Evolutionary conservation across 2,329 filamentous ascomycete species (phyloP).

Genomic region (Trichoderma arundinaceum): DNA sequence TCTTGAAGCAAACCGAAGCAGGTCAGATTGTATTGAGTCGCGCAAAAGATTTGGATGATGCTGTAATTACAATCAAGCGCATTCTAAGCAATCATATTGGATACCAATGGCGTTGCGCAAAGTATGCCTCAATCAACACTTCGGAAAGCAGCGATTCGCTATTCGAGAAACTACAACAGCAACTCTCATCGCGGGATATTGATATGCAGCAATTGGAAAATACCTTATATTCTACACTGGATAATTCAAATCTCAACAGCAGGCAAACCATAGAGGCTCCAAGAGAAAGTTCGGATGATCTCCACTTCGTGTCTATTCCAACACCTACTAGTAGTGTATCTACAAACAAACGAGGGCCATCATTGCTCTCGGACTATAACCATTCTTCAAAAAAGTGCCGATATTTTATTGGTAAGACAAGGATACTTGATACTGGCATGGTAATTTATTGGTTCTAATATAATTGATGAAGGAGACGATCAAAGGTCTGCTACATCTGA

Average conservation of each 20-base stretch:
- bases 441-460: too few species aligned
- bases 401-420: too few species aligned
- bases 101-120: conserved; percentile 1
- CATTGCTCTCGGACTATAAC: too few species aligned
- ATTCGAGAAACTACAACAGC: neutral
- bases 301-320: neutral
- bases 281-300: neutral
- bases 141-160: neutral
- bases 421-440: too few species aligned
- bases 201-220: neutral
- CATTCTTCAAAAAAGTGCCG: too few species aligned
- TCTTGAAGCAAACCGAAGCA: conserved; percentile 3
- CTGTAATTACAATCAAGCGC: neutral
- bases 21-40: neutral
- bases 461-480: neutral
- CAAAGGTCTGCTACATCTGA: neutral
- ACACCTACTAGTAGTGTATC: neutral
- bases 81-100: neutral
- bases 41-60: neutral
- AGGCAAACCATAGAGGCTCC: neutral
- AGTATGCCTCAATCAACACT: neutral
- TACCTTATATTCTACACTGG: conserved; percentile 3
- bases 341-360: too few species aligned
- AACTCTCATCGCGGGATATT: neutral
- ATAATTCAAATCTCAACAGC: neutral